Percentiles rank a stretch among this genome's conserved stretches.
phyloP scores from a whole-genome alignment of 192 early-diverging fungal genomes.

The Pecoramyces ruminantium region DNA sequence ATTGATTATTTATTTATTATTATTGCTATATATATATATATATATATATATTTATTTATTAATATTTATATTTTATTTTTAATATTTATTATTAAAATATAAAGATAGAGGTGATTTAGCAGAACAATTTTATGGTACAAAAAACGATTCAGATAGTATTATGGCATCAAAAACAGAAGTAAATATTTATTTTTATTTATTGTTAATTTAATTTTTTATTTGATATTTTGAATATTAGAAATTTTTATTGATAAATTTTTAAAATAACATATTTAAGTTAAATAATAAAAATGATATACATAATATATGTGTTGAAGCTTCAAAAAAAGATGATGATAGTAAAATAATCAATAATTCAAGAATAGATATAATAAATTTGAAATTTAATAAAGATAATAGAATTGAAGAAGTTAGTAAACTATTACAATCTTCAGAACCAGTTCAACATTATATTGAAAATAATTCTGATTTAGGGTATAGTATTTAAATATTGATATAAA shows the following conservation, averaged over 20 bases:
- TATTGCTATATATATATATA: no score
- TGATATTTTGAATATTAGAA: no score
- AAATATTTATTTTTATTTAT: no score
- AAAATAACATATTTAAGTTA: not conserved
- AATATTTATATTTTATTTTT: no score
- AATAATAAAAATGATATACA: not conserved
- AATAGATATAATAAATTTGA: constrained; percentile 22
- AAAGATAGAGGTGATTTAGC: constrained; percentile 9
- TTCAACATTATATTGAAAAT: constrained; percentile 6
- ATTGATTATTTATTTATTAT: no score
- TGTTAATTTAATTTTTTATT: not conserved
- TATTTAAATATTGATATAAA: no score
- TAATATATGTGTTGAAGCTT: constrained; percentile 9
- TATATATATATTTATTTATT: no score
- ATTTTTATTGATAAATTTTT: no score
- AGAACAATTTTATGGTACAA: not conserved
- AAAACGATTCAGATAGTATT: constrained; percentile 2
- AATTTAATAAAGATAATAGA: constrained; percentile 31
- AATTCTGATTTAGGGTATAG: constrained; percentile 5
- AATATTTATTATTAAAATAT: not conserved
- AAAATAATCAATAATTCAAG: not conserved
- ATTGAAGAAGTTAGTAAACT: constrained; percentile 30
- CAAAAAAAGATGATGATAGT: constrained; percentile 10
- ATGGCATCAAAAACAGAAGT: no score
- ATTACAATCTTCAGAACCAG: constrained; percentile 8